A percentile compares a stretch with the other conserved stretches of the same genome.
Conservation (phyloP, 257 asterid species). For the Craterostigma plantagineum region DNA sequence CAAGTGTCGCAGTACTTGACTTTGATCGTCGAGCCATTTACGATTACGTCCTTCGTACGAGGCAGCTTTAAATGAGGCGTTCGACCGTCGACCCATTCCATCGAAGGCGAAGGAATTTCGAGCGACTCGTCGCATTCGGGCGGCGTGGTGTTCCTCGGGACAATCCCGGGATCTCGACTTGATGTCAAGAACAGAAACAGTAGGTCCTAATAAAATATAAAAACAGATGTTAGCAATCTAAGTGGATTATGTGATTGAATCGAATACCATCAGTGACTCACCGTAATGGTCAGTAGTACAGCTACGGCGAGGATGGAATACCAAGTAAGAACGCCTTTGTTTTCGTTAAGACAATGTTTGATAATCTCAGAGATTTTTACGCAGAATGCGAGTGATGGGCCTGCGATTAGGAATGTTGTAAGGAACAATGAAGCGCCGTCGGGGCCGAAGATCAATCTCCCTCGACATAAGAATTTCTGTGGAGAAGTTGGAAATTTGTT, state of each 20-base stretch:
- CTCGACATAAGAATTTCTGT: slow-evolving; percentile 74
- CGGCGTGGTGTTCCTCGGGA: slow-evolving; percentile 47
- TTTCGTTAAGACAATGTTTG: slow-evolving; percentile 6
- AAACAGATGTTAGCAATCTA: too few relatives aligned
- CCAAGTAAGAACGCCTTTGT: slow-evolving; percentile 22
- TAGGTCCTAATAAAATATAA: slow-evolving; percentile 33
- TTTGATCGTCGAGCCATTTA: slow-evolving; percentile 60
- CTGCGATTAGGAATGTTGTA: slow-evolving; percentile 33
- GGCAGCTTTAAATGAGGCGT: slow-evolving; percentile 65
- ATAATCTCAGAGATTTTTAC: slow-evolving; percentile 23
- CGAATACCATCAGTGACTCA: slow-evolving; percentile 13
- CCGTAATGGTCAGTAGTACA: slow-evolving; percentile 44
- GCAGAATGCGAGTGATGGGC: slow-evolving; percentile 59
- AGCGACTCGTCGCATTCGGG: slow-evolving; percentile 40
- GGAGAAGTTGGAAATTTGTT: too few relatives aligned
- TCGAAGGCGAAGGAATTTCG: slow-evolving; percentile 42
- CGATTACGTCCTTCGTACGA: slow-evolving; percentile 46
- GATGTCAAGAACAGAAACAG: slow-evolving; percentile 56
- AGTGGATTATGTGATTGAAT: too few relatives aligned
- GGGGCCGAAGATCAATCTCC: slow-evolving; percentile 88
- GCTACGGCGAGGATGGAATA: slow-evolving; percentile 43
- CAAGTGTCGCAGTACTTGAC: slow-evolving; percentile 83
- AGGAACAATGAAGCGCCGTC: slow-evolving; percentile 59
- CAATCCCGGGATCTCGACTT: slow-evolving; percentile 73
- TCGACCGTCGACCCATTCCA: slow-evolving; percentile 79